These are phyloP conservation scores for Rubia yunnanensis DNA, from an alignment of 257 asterid genomes.

Conservation along the genomic window DNA sequence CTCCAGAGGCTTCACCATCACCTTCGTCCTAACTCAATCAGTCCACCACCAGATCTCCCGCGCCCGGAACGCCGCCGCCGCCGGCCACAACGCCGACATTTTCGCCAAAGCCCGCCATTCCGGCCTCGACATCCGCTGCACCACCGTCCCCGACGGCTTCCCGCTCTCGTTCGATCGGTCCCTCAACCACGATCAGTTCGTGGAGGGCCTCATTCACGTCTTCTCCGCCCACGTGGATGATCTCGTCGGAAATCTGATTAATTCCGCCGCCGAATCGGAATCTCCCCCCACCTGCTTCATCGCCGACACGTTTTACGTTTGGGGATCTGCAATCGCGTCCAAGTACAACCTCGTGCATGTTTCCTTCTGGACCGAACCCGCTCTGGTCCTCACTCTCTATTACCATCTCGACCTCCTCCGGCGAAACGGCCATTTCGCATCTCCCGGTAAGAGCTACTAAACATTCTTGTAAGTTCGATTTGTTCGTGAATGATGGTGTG, in stretches of 20 bases:
- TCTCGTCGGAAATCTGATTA: slow-evolving; percentile 30
- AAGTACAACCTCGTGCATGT: slow-evolving; percentile 46
- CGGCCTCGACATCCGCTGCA: slow-evolving; percentile 63
- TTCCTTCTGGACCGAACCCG: slow-evolving; percentile 78
- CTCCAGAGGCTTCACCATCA: slow-evolving; percentile 58
- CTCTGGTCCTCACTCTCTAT: slow-evolving; percentile 47
- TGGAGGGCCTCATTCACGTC: slow-evolving; percentile 50
- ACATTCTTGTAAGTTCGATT: no score
- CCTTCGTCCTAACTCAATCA: slow-evolving; percentile 64
- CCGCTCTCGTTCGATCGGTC: slow-evolving; percentile 56
- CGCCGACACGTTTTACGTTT: slow-evolving; percentile 56
- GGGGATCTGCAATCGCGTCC: slow-evolving; percentile 50
- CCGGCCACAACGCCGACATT: slow-evolving; percentile 24
- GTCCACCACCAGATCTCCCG: slow-evolving; percentile 54
- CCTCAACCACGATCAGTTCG: slow-evolving; percentile 48
- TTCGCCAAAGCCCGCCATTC: slow-evolving; percentile 48
- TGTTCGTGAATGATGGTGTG: no score
- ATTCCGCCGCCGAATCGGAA: slow-evolving; percentile 24
- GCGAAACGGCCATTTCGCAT: slow-evolving; percentile 53
- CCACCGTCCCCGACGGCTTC: slow-evolving; percentile 61
- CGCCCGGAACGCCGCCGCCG: slow-evolving; percentile 25
- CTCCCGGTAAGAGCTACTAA: slow-evolving; percentile 25
- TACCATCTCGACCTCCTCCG: slow-evolving; percentile 63
- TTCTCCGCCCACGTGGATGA: slow-evolving; percentile 56
- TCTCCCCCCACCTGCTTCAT: slow-evolving; percentile 50